A percentile compares a stretch with the other conserved stretches of the same genome.
phyloP scores from a whole-genome alignment of 1,284 basidiomycete species.

The Phylloboletellus chloephorus region DNA sequence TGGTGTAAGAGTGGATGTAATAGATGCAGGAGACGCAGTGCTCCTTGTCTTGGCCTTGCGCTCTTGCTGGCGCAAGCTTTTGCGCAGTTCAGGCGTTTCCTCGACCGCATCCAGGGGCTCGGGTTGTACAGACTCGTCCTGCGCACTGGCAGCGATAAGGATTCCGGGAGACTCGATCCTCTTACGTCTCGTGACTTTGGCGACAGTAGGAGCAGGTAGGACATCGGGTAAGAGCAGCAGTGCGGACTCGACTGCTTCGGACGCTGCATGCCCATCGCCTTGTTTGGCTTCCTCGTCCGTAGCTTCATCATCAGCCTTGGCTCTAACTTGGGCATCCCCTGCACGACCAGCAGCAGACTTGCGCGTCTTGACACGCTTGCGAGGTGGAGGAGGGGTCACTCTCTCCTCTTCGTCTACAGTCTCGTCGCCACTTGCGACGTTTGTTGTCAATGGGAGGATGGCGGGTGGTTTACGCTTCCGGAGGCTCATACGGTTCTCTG shows the following conservation, averaged over 20 bases:
- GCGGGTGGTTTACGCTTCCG: conserved; percentile 28
- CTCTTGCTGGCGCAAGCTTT: conserved; percentile 28
- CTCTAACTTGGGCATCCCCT: conserved; percentile 5
- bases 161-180: conserved; percentile 19
- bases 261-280: conserved; percentile 2
- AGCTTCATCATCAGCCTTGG: conserved; percentile 2
- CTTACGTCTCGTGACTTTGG: conserved; percentile 21
- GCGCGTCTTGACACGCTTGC: conserved; percentile 29
- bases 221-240: conserved; percentile 22
- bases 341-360: conserved; percentile 18
- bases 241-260: conserved; percentile 1
- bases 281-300: conserved; percentile 6
- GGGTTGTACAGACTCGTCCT: conserved; percentile 13
- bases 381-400: conserved; percentile 24
- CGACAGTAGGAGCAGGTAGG: conserved; percentile 2
- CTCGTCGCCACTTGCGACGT: conserved; percentile 25
- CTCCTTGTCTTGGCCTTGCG: conserved; percentile 21
- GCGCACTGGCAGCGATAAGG: neutral
- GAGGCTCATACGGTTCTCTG: conserved; percentile 31
- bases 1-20: conserved; percentile 31
- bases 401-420: conserved; percentile 30
- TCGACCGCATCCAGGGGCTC: conserved; percentile 20
- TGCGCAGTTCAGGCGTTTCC: conserved; percentile 23
- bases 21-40: conserved; percentile 23
- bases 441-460: conserved; percentile 15